Base-by-base conservation (phyloP, 2,329 filamentous ascomycete genomes). In the Fusarium sp. region DNA sequence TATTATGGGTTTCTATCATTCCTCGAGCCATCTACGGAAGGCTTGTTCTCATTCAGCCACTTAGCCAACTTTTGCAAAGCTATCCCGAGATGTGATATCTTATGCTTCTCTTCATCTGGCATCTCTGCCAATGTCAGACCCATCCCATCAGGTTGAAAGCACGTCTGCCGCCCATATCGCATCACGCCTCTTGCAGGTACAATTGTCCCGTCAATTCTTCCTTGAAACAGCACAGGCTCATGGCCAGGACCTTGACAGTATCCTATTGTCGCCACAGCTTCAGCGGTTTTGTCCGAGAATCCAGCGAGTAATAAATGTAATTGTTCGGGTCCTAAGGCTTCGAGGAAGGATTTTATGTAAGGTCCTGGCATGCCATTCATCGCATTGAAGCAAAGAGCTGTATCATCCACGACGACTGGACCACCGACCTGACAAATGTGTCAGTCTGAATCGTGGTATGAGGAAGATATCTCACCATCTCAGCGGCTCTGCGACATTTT, bases 301-400 rank as follows among this genome's bases (percentile, higher is more conserved):
- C 55, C 55, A 3, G 23, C 41, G 16, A 58, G 21, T 11, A 58
- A 19, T 1, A 49, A 3, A 37, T 58, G 55, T 3, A 58, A 4
- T 16, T 29, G 23, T 23, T 29, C 23, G 2, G 55, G 41, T 4
- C 41, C 55, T 9, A 58, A 23, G 1, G 55, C 41, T 4, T 49
- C 55, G 1, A 58, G 41, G 12, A 58, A 58, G 23, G 23, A 58
- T 12, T 49, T 58, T 21, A 58, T 58, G 3, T 58, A 58, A 6
- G 55, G 55, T 1, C 41, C 55, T 23, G 55, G 55, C 41, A 58
- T 27, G 8, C 55, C 41, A 11, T 23, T 11, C 23, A 58, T 58
- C 11, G 55, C 55, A 14, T 58, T 58, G 19, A 58, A 58, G 55
- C 55, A 58, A 12, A 58, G 42, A 7, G 55, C 55, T 27, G 55